These are phyloP conservation scores for Hanseniaspora thailandica DNA, from an alignment of 805 yeast genomes.

Conservation along the genomic window DNA sequence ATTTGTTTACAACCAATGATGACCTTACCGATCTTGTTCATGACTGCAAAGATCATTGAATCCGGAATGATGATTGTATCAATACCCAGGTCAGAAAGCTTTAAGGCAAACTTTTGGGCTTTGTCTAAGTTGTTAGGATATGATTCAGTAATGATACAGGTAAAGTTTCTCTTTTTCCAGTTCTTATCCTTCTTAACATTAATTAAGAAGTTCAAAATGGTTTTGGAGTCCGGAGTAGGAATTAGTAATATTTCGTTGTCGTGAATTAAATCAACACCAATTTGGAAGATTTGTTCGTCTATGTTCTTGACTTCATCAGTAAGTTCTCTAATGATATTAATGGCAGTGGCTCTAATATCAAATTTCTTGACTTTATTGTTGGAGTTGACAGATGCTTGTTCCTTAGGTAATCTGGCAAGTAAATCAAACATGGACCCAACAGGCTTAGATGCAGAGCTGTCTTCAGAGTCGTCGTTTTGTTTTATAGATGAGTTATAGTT, in stretches of 20 bases:
- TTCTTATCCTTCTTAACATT: conserved; percentile 64
- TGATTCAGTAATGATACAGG: conserved; percentile 82
- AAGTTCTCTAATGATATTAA: conserved; percentile 84
- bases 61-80: conserved; percentile 90
- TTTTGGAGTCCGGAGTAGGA: conserved; percentile 88
- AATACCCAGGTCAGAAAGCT: conserved; percentile 70
- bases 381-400: conserved; percentile 22
- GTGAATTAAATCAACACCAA: conserved; percentile 87
- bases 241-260: conserved; percentile 73
- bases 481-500: conserved; percentile 20
- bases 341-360: conserved; percentile 73
- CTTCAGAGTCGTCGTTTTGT: conserved; percentile 19
- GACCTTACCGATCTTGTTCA: conserved; percentile 95
- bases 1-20: conserved; percentile 85
- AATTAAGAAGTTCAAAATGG: conserved; percentile 74
- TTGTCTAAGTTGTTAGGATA: conserved; percentile 76
- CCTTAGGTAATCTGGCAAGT: conserved; percentile 15
- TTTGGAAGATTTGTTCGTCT: conserved; percentile 80
- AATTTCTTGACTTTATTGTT: conserved; percentile 25
- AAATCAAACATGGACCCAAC: conserved; percentile 12
- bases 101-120: conserved; percentile 70
- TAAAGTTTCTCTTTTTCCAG: conserved; percentile 51
- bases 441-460: conserved; percentile 19
- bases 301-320: conserved; percentile 83
- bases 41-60: conserved; percentile 81